Evolutionary conservation across 2,329 filamentous ascomycete species (phyloP), one percentile per base, ranked within the genome.

Genomic region (Clarireedia hainanense): DNA sequence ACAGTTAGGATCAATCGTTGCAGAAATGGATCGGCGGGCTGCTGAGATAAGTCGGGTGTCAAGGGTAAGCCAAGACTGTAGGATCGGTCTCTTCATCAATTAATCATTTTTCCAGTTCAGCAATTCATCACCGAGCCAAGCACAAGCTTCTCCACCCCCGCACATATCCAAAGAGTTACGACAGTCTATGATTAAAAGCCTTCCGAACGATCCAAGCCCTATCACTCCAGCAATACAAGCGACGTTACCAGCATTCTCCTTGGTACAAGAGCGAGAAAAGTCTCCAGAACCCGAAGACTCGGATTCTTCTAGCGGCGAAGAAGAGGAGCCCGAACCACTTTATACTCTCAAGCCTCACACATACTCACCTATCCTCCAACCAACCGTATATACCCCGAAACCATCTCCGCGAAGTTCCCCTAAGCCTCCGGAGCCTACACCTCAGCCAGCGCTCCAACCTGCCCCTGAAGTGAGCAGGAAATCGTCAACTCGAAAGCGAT

Each of bases 11-110:
- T 84, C 81, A 52, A 88, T 94, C 62, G 85, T 95, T 53, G 81
- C 84, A 15, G 89, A 96, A 69, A 95, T 96, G 78, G 86, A 95
- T 68, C 85, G 84, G 68, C 85, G 89, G 66, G 91, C 91, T 46
- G 90, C 88, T 17, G 83, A 89, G 67, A 87, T 92, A 43, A 95
- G 89, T 73, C 82, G 89, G 52, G 84, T 84, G 67, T 88, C 83
- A 68, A 82, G 83, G 76, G 87, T 89, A 78, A 73, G 83, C 71
- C 48, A 78, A 73, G 83, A 70, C 47, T 45, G 57, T 59, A 30
- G 37, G 12, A 27, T 26, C 48, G 26, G 37, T 17, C 7, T 54
- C 14, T 37, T 24, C 47, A 30, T 53, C 34, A n/a, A 34, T 42
- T 56, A 51, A 59, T 55, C 9, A 34, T 17, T 47, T 39, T 34